Base-by-base conservation (phyloP, 2,329 filamentous ascomycete genomes). In the Fusarium coicis region DNA sequence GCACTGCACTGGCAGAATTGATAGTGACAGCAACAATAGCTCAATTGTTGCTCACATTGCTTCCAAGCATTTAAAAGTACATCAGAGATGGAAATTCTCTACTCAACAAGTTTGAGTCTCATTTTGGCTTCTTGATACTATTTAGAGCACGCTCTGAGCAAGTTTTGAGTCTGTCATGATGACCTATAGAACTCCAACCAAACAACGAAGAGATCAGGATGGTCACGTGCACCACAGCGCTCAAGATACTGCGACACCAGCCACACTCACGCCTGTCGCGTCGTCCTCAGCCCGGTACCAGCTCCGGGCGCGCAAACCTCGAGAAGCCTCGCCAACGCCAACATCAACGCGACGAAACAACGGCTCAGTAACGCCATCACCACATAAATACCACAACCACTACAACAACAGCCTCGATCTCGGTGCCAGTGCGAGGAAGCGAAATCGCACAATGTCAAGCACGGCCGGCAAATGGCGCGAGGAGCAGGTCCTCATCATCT, bases 401-500 rank as follows among this genome's bases (percentile, higher is more conserved):
- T 40, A 62, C 26, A 68, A 28, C 21, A 19, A 28, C 14, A 21
- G 34, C 28, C 36, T 19, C 21, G 46, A 40, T 28, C 15, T 56
- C 12, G 59, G 46, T 47, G 54, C 52, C 43, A 74, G 58, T 40
- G 49, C 40, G 18, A 62, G 46, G 18, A 58, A 50, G 49, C 56
- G 57, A 30, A 57, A 68, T 62, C 68, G 75, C 77, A 81, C 69
- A 59, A 91, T 90, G 88, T 87, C 88, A 73, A 84, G 82, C 80
- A 86, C 87, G 70, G 83, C 86, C 77, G 86, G 85, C 78, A 90
- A 90, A 83, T 91, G 87, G 86, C 87, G 87, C 81, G 89, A 91
- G 84, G 89, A 91, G 81, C 88, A 90, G 85, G 84, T 90, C 78
- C 87, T 91, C 79, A 83, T 95, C 81, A 91, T 95, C 83, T 92